phyloP scores from a whole-genome alignment of 2,329 filamentous ascomycete genomes.

The Magnaporthales sp. region DNA sequence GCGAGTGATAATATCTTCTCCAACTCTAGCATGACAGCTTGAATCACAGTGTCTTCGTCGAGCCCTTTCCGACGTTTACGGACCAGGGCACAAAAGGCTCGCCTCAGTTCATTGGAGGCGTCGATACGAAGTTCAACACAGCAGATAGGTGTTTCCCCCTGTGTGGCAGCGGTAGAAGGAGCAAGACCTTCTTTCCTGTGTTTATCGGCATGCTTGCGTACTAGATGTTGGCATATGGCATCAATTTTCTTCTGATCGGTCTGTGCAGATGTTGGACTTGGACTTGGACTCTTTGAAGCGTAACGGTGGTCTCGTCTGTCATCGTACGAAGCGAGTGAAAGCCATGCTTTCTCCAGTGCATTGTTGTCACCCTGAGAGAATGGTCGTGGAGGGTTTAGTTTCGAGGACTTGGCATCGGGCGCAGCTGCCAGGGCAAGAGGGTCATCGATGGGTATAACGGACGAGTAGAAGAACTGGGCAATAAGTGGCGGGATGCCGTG shows the following conservation, averaged over 20 bases:
- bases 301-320: slow-evolving; percentile 38
- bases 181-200: slow-evolving; percentile 31
- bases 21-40: slow-evolving; percentile 32
- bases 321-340: slow-evolving; percentile 43
- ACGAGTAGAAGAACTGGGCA: slow-evolving; percentile 80
- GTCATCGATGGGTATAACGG: slow-evolving; percentile 76
- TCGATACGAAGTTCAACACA: slow-evolving; percentile 39
- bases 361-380: slow-evolving; percentile 75
- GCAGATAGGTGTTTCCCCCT: slow-evolving; percentile 28
- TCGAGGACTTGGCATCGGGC: slow-evolving; percentile 34
- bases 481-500: slow-evolving; percentile 49
- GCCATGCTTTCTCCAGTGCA: slow-evolving; percentile 71
- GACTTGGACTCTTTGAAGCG: slow-evolving; percentile 22
- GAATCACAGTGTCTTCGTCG: slow-evolving; percentile 32
- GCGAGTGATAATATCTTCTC: not conserved
- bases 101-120: slow-evolving; percentile 35
- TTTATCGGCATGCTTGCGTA: slow-evolving; percentile 35
- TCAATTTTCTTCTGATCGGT: slow-evolving; percentile 26
- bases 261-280: slow-evolving; percentile 23
- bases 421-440: slow-evolving; percentile 61
- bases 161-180: slow-evolving; percentile 35
- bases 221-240: slow-evolving; percentile 33
- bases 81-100: slow-evolving; percentile 40
- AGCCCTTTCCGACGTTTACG: slow-evolving; percentile 30
- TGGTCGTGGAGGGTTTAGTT: slow-evolving; percentile 51